phyloP scores from a whole-genome alignment of 2,329 filamentous ascomycete species.

The Diaporthe sp. region DNA sequence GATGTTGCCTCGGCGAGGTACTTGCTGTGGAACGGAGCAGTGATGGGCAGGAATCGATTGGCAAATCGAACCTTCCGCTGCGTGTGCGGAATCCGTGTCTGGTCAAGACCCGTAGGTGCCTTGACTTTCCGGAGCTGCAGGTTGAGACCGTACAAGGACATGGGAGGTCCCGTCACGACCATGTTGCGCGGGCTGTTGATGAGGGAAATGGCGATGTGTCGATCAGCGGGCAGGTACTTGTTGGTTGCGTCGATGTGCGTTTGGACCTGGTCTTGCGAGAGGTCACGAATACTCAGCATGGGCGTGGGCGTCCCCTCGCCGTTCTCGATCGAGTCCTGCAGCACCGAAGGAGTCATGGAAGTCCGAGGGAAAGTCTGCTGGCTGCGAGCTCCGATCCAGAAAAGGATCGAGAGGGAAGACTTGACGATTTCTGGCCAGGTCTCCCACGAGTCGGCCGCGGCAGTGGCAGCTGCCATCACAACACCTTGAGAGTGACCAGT shows the following conservation, averaged over 20 bases:
- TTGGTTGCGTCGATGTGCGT: slow-evolving; percentile 98
- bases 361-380: slow-evolving; percentile 98
- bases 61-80: slow-evolving; percentile 97
- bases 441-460: slow-evolving; percentile 93
- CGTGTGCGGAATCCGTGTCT: slow-evolving; percentile 93
- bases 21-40: slow-evolving; percentile 97
- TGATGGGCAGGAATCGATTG: slow-evolving; percentile 97
- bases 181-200: slow-evolving; percentile 98
- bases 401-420: slow-evolving; percentile 90
- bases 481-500: slow-evolving; percentile 98
- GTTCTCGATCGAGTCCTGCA: slow-evolving; percentile 93
- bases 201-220: slow-evolving; percentile 94
- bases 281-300: slow-evolving; percentile 97
- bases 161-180: slow-evolving; percentile 95
- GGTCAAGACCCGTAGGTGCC: slow-evolving; percentile 96
- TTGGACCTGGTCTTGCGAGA: slow-evolving; percentile 89
- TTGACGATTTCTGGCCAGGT: slow-evolving; percentile 85
- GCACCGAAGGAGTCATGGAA: slow-evolving; percentile 88
- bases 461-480: slow-evolving; percentile 91
- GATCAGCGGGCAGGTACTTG: slow-evolving; percentile 91
- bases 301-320: slow-evolving; percentile 96
- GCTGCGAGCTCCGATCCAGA: slow-evolving; percentile 98
- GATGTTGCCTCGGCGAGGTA: slow-evolving; percentile 88
- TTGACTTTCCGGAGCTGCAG: slow-evolving; percentile 96
- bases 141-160: slow-evolving; percentile 96